phyloP scores from a whole-genome alignment of 73 alveolate genomes.

The Tetrahymena malaccensis region DNA sequence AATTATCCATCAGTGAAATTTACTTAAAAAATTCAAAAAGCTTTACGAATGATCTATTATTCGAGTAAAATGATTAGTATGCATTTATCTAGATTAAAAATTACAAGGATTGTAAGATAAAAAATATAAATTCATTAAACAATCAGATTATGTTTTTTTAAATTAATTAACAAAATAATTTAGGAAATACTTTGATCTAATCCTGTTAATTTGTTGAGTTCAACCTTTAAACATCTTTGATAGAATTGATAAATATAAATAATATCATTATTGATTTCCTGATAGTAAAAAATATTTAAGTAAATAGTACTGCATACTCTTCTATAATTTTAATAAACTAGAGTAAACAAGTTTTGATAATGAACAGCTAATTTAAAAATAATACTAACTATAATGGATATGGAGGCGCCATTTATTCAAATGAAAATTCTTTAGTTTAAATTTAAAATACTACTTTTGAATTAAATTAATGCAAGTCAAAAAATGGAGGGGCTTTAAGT shows the following conservation, averaged over 20 bases:
- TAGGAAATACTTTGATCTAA: neutral
- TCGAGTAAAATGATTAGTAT: no score
- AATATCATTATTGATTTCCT: no score
- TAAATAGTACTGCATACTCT: neutral
- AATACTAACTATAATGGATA: neutral
- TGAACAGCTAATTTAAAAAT: neutral
- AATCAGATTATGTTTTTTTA: no score
- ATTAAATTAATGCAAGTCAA: neutral
- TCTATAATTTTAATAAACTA: neutral
- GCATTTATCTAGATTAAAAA: no score
- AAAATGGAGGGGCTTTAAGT: neutral
- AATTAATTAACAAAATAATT: no score
- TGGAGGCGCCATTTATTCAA: neutral
- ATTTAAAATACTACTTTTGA: neutral
- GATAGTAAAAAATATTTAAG: neutral
- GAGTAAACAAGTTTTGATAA: neutral
- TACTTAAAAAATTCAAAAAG: no score
- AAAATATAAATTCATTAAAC: neutral
- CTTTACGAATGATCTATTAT: no score
- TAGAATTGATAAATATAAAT: no score
- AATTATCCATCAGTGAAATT: no score
- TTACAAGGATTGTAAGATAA: no score
- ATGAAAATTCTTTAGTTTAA: no score
- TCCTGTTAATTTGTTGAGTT: neutral
- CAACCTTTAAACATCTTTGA: no score